Percentiles rank a stretch among this genome's conserved stretches.
Evolutionary conservation across 2,329 filamentous ascomycete species (phyloP).

Genomic region (Purpureocillium lavendulum): DNA sequence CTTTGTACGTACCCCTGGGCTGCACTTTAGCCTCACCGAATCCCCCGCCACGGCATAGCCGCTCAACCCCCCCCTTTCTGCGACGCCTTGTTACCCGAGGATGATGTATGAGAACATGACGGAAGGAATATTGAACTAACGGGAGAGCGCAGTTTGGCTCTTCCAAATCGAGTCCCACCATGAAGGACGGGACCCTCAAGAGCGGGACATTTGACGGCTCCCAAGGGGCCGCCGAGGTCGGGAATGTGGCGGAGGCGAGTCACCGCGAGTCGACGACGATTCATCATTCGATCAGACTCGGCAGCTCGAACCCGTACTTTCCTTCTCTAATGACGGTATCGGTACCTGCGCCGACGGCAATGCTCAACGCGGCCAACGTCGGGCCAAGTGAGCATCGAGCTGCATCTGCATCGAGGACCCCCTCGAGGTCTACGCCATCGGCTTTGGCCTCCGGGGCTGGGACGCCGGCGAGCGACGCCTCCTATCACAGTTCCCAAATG

Average conservation of each 20-base stretch:
- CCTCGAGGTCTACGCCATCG: slow-evolving; percentile 31
- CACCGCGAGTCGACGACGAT: neutral
- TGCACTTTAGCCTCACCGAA: slow-evolving; percentile 17
- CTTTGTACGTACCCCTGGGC: slow-evolving; percentile 76
- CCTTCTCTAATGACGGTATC: slow-evolving; percentile 10
- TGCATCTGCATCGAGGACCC: too few species aligned
- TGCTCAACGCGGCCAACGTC: slow-evolving; percentile 17
- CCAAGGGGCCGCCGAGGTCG: neutral
- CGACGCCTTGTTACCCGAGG: too few species aligned
- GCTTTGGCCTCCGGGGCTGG: slow-evolving; percentile 37
- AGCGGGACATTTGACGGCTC: slow-evolving; percentile 27
- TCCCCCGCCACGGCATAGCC: slow-evolving; percentile 9
- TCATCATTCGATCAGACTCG: slow-evolving; percentile 18
- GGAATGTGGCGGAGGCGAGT: neutral
- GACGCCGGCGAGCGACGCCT: slow-evolving; percentile 33
- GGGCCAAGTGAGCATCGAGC: slow-evolving; percentile 11
- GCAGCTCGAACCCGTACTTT: slow-evolving; percentile 6
- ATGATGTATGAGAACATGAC: neutral
- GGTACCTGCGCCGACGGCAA: slow-evolving; percentile 7
- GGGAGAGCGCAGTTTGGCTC: slow-evolving; percentile 46
- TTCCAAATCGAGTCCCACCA: slow-evolving; percentile 43
- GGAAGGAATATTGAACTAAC: slow-evolving; percentile 27
- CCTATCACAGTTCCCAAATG: slow-evolving; percentile 27
- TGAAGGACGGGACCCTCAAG: slow-evolving; percentile 38
- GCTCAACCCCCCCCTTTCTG: too few species aligned